Evolutionary conservation across 352 stramenopile species (phyloP).

Genomic region (Globisporangium nodosum): DNA sequence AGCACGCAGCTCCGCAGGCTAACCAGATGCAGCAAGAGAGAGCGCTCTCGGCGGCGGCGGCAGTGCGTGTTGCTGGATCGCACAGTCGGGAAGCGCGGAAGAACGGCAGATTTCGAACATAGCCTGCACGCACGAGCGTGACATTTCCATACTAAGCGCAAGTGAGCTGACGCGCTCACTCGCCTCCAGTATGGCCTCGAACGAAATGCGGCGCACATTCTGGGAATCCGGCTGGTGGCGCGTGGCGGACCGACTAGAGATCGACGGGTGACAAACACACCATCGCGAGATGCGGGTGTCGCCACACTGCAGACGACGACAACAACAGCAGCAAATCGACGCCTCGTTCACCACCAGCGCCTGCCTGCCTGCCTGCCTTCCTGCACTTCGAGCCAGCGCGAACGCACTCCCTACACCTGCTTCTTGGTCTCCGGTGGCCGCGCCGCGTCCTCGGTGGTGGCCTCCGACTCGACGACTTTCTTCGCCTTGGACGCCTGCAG

Average conservation of each 20-base stretch:
- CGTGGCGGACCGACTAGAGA: not conserved
- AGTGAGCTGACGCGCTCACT: not conserved
- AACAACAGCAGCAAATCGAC: not conserved
- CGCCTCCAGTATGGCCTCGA: not conserved
- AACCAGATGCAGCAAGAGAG: not conserved
- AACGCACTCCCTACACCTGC: not conserved
- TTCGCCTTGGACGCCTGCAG: conserved; percentile 1
- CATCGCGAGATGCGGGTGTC: not conserved
- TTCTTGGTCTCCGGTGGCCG: conserved; percentile 6
- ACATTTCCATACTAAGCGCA: not conserved
- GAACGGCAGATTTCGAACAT: not conserved
- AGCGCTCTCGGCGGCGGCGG: no score
- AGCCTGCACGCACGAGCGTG: not conserved
- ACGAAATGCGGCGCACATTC: not conserved
- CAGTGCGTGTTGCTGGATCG: not conserved
- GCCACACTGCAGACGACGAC: not conserved
- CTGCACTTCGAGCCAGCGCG: not conserved
- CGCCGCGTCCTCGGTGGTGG: not conserved
- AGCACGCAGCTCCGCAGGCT: not conserved
- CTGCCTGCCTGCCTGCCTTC: not conserved
- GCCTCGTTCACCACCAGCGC: not conserved
- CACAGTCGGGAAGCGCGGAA: not conserved
- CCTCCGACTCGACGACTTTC: not conserved
- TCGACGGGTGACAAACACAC: no score
- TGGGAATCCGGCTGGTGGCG: not conserved